phyloP scores from a whole-genome alignment of 306 rosid species.

The Prunus persica region Prunus_persica_NCBIv2 NC_034009.1:43388001-43388500 shows the following conservation, averaged over 20 bases:
- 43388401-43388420: no score
- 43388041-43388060: slow-evolving; percentile 28
- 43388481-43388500: not conserved
- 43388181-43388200: slow-evolving; percentile 86
- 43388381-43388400: no score
- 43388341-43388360: slow-evolving; percentile 13
- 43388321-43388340: not conserved
- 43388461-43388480: no score
- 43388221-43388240: slow-evolving; percentile 70
- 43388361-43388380: not conserved
- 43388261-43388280: slow-evolving; percentile 30
- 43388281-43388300: slow-evolving; percentile 36
- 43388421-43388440: no score
- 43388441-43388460: no score
- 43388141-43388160: slow-evolving; percentile 71
- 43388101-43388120: not conserved
- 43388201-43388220: slow-evolving; percentile 94
- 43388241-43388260: slow-evolving; percentile 42
- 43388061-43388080: slow-evolving; percentile 17
- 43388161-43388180: slow-evolving; percentile 77
- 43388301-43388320: not conserved
- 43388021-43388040: slow-evolving; percentile 83
- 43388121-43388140: slow-evolving; percentile 20
- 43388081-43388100: not conserved
- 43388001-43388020: slow-evolving; percentile 81